These are phyloP conservation scores for Boletellus ananas DNA, from an alignment of 768 basidiomycete species.

Conservation along the genomic window DNA sequence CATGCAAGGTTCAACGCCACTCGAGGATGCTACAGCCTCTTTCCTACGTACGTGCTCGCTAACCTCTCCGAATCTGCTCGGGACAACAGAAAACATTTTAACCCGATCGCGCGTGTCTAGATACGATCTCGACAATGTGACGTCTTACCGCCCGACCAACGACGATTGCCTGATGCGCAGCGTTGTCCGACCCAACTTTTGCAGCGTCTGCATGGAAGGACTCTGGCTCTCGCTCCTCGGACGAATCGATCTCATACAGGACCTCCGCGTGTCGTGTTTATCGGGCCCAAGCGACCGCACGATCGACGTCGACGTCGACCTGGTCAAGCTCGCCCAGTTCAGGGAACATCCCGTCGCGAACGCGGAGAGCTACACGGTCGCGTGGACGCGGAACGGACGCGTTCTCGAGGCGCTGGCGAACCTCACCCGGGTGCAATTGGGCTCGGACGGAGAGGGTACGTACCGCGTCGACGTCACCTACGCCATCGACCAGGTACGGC, in stretches of 20 bases:
- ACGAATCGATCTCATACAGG: constrained; percentile 61
- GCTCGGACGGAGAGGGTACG: constrained; percentile 32
- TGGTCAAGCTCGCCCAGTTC: constrained; percentile 62
- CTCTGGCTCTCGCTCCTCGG: constrained; percentile 66
- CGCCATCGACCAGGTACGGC: constrained; percentile 53
- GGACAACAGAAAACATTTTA: neutral
- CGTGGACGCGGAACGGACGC: constrained; percentile 50
- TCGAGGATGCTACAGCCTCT: constrained; percentile 60
- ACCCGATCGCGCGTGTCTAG: constrained; percentile 30
- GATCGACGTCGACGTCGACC: constrained; percentile 46
- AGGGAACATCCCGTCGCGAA: constrained; percentile 27
- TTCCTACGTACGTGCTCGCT: constrained; percentile 58
- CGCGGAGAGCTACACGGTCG: constrained; percentile 52
- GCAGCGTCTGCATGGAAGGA: constrained; percentile 68
- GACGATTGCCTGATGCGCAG: constrained; percentile 80
- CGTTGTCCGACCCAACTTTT: constrained; percentile 68
- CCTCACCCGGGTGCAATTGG: constrained; percentile 44
- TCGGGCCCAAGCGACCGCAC: constrained; percentile 26
- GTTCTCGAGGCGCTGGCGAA: constrained; percentile 47
- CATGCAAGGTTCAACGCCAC: constrained; percentile 52
- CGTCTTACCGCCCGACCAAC: constrained; percentile 77
- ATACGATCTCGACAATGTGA: constrained; percentile 53
- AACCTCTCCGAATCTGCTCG: too few species aligned
- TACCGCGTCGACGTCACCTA: constrained; percentile 50
- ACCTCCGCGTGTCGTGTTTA: constrained; percentile 39